A percentile compares a stretch with the other conserved stretches of the same genome.
Evolutionary conservation across 192 early-diverging fungal species (phyloP).

Genomic region (Paraglomus occultum): DNA sequence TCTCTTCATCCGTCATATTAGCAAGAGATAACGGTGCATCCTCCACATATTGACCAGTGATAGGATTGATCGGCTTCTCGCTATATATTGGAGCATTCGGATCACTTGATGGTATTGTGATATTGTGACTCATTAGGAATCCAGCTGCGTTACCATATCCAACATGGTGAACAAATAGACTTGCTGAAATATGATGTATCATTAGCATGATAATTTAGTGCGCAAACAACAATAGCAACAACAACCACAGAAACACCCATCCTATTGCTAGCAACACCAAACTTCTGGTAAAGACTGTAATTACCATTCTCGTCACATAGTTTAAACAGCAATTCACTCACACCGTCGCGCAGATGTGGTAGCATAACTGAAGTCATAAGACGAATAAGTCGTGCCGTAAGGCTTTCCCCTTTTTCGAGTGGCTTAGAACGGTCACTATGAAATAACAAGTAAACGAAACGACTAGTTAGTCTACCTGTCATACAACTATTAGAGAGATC

Average conservation of each 20-base stretch:
- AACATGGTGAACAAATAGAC: slow-evolving; percentile 61
- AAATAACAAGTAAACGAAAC: slow-evolving; percentile 7
- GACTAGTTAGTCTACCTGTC: background rate
- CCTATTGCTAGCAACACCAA: slow-evolving; percentile 2
- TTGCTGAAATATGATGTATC: slow-evolving; percentile 42
- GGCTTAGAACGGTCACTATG: slow-evolving; percentile 69
- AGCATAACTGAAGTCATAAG: slow-evolving; percentile 66
- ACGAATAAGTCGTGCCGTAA: slow-evolving; percentile 63
- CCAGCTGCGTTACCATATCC: slow-evolving; percentile 96
- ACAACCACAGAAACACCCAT: background rate
- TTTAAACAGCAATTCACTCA: slow-evolving; percentile 64
- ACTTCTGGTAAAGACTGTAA: background rate
- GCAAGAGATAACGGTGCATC: slow-evolving; percentile 53
- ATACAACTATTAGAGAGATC: background rate
- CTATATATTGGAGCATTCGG: background rate
- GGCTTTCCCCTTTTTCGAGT: slow-evolving; percentile 59
- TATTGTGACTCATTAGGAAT: slow-evolving; percentile 76
- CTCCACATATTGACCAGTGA: slow-evolving; percentile 77
- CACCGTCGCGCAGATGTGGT: slow-evolving; percentile 55
- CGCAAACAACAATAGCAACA: background rate
- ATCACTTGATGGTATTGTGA: slow-evolving; percentile 43
- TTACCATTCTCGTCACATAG: slow-evolving; percentile 72
- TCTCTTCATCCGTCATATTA: slow-evolving; percentile 95
- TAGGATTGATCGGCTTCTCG: slow-evolving; percentile 67
- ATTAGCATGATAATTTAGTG: background rate